phyloP scores from a whole-genome alignment of 345 rosid species.

The Bruguiera gymnorhiza region DNA sequence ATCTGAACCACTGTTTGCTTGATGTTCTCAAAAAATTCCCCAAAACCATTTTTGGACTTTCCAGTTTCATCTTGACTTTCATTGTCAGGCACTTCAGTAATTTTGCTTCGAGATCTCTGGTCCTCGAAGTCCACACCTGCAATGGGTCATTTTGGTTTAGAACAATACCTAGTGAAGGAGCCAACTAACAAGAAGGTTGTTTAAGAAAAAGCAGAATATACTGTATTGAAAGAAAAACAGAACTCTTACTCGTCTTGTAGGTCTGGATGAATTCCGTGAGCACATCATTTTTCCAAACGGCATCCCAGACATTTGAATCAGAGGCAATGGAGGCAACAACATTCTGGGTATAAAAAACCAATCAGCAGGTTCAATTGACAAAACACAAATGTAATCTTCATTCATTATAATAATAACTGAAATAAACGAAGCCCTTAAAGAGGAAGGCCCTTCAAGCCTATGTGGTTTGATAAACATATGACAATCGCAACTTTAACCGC shows the following conservation, averaged over 20 bases:
- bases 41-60: conserved; percentile 9
- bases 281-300: conserved; percentile 51
- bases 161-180: neutral
- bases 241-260: conserved; percentile 36
- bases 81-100: conserved; percentile 29
- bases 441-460: too few species aligned
- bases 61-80: conserved; percentile 19
- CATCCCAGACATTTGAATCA: conserved; percentile 72
- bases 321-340: conserved; percentile 69
- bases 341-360: conserved; percentile 30
- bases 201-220: neutral
- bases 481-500: too few species aligned
- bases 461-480: too few species aligned
- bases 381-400: too few species aligned
- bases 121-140: conserved; percentile 24
- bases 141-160: neutral
- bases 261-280: conserved; percentile 45
- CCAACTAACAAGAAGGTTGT: neutral
- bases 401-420: too few species aligned
- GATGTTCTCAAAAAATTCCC: conserved; percentile 36
- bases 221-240: neutral
- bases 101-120: conserved; percentile 8
- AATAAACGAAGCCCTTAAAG: too few species aligned
- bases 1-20: conserved; percentile 47
- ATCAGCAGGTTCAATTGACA: too few species aligned